These are phyloP conservation scores for Trichoderma reesei DNA, from an alignment of 495 filamentous ascomycete species.

Conservation along the genomic window DNA sequence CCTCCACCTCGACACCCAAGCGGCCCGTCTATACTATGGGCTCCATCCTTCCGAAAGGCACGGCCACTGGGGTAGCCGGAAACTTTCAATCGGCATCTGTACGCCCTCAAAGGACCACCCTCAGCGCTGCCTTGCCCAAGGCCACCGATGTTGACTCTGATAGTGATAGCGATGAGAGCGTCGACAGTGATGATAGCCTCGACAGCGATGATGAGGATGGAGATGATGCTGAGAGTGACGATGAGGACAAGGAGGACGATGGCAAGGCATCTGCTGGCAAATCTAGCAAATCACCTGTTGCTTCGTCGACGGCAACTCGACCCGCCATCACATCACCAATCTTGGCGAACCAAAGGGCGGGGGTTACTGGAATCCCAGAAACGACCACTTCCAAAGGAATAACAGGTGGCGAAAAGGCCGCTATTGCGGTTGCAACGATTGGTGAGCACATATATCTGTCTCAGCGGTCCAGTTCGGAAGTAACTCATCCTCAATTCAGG, in stretches of 20 bases:
- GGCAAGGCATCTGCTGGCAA: too few species aligned
- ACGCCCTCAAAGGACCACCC: not conserved
- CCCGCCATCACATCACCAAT: not conserved
- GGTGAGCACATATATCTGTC: not conserved
- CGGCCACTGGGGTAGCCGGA: not conserved
- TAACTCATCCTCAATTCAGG: not conserved
- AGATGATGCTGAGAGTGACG: not conserved
- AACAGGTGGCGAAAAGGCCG: not conserved
- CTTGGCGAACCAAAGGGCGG: not conserved
- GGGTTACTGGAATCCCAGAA: not conserved
- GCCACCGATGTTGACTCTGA: slow-evolving; percentile 10
- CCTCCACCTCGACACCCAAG: too few species aligned
- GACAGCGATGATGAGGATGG: slow-evolving; percentile 14
- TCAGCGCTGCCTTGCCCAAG: slow-evolving; percentile 4
- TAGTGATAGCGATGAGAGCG: slow-evolving; percentile 10
- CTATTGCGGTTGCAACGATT: not conserved
- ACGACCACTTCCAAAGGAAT: not conserved
- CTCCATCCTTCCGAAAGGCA: not conserved
- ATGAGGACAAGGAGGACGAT: too few species aligned
- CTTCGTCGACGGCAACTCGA: not conserved
- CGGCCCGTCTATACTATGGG: too few species aligned
- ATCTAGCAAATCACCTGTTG: too few species aligned
- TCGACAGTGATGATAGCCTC: not conserved
- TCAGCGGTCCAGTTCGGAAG: not conserved
- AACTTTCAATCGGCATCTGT: not conserved